Evolutionary conservation across 257 asterid genomes (phyloP).

Genomic region (Penstemon newberryi): DNA sequence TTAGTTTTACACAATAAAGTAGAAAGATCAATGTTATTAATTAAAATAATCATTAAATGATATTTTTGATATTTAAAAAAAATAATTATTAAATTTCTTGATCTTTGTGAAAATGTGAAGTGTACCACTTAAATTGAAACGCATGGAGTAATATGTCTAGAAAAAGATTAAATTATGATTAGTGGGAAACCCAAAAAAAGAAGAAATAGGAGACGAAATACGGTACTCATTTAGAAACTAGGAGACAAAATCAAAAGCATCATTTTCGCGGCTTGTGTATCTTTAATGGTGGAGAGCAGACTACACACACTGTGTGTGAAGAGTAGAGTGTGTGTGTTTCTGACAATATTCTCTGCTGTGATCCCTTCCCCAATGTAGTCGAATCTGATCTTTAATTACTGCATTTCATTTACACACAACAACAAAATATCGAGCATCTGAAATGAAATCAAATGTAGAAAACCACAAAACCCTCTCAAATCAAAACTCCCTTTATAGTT

Average conservation of each 20-base stretch:
- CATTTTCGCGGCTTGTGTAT: not conserved
- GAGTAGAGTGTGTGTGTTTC: conserved; percentile 16
- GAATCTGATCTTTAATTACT: not conserved
- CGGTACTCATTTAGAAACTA: not conserved
- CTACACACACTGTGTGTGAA: not conserved
- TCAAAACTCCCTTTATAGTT: conserved; percentile 17
- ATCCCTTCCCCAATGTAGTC: not conserved
- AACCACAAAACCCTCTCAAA: conserved; percentile 22
- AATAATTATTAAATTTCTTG: too few relatives aligned
- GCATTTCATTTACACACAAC: not conserved
- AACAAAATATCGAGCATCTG: not conserved
- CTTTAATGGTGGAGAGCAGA: conserved; percentile 1
- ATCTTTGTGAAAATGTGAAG: too few relatives aligned
- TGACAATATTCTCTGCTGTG: conserved; percentile 53
- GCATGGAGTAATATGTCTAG: too few relatives aligned
- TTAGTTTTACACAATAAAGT: too few relatives aligned
- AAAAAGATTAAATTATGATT: too few relatives aligned
- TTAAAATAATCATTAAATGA: too few relatives aligned
- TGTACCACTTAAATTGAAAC: too few relatives aligned
- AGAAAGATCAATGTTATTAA: too few relatives aligned
- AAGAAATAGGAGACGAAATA: not conserved
- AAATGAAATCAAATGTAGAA: not conserved
- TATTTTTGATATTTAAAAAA: too few relatives aligned
- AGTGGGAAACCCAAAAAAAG: not conserved
- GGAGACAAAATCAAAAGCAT: not conserved